Base-by-base conservation (phyloP, 2,329 filamentous ascomycete genomes). In the Catunica adiposa region DNA sequence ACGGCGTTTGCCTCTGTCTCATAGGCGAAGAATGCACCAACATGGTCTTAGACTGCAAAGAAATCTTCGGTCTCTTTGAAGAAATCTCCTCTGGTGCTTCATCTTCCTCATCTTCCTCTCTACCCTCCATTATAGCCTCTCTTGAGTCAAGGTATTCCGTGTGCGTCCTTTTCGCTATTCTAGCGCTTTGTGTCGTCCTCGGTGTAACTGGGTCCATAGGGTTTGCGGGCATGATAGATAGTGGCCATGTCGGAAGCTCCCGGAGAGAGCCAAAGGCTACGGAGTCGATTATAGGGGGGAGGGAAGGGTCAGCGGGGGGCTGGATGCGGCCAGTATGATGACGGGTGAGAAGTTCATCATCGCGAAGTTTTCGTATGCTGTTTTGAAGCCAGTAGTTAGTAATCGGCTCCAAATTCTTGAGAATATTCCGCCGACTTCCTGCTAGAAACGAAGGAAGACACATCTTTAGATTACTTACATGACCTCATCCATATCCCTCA, bases 401-500 rank as follows among this genome's bases (percentile, higher is more conserved):
- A 48, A 25, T 48, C 44, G 26, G 3, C 11, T 7, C 40, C 11
- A 2, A 38, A 14, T 38, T 3, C 5, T 38, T n/a, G n/a, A n/a
- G n/a, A n/a, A n/a, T n/a, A n/a, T n/a, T n/a, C n/a, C n/a, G n/a
- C n/a, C n/a, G n/a, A n/a, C n/a, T n/a, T n/a, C n/a, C 34, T 11
- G 34, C 9, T 38, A 38, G 37, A 38, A 14, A 38, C 3, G 37
- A 38, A 38, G n/a, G 3, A 3, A 38, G 37, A 8, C 3, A 44
- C 11, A 34, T 11, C 29, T 34, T 34, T 34, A n/a, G n/a, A 38
- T 44, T n/a, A 73, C 82, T 63, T 71, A 89, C 84, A 85, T 73
- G 56, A 96, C 78, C 66, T 89, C 80, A 63, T 96, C 89, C 55
- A 92, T 88, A 53, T 90, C 83, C 61, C 86, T 84, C 57, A 95